Evolutionary conservation across 768 basidiomycete species (phyloP).

Genomic region (Infundibulicybe gibba): DNA sequence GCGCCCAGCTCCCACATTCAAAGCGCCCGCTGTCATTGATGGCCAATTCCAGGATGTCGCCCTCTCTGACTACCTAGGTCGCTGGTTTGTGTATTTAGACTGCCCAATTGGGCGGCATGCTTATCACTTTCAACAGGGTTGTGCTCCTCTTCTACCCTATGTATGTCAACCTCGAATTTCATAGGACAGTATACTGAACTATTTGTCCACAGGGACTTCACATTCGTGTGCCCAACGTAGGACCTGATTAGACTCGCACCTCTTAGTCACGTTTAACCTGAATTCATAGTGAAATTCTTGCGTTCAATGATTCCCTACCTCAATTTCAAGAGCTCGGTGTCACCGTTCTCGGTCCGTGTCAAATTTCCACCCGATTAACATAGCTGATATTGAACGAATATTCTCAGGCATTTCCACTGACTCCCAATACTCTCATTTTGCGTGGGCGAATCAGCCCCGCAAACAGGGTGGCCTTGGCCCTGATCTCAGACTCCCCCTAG

Average conservation of each 20-base stretch:
- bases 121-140: conserved; percentile 65
- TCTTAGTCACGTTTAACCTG: neutral
- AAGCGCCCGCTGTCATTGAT: conserved; percentile 68
- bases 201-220: conserved; percentile 76
- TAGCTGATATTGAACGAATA: conserved; percentile 2
- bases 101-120: too few species aligned
- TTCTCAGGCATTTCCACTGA: too few species aligned
- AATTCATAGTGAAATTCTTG: too few species aligned
- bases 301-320: too few species aligned
- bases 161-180: conserved; percentile 39
- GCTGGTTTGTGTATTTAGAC: conserved; percentile 62
- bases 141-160: conserved; percentile 93
- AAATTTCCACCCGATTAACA: neutral
- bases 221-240: conserved; percentile 87
- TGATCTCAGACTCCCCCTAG: too few species aligned
- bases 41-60: conserved; percentile 77
- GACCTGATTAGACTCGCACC: too few species aligned
- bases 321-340: conserved; percentile 73
- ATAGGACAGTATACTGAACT: too few species aligned
- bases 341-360: conserved; percentile 63
- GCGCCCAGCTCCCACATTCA: conserved; percentile 83
- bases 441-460: too few species aligned
- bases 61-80: conserved; percentile 67
- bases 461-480: too few species aligned
- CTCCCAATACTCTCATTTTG: too few species aligned